These are phyloP conservation scores for Xylaria telfairii DNA, from an alignment of 495 filamentous ascomycete species.

Conservation along the genomic window DNA sequence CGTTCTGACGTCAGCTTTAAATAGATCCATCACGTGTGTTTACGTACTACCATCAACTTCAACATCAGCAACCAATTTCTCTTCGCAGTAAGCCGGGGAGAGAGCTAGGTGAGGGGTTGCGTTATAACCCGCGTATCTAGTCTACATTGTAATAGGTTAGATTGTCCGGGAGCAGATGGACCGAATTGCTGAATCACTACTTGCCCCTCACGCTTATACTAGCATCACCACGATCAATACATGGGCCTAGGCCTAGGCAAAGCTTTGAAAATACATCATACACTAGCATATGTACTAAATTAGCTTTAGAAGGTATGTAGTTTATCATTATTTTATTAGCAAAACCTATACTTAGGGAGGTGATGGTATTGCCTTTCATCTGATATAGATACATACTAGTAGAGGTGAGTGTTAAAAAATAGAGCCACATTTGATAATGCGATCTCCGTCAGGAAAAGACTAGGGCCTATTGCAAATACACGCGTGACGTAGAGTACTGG, in stretches of 20 bases:
- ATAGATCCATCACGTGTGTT: background rate
- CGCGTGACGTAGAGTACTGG: background rate
- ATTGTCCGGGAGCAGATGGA: background rate
- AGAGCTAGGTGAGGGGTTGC: background rate
- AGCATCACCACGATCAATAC: background rate
- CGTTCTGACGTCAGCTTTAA: constrained; percentile 12
- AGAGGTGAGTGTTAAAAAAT: background rate
- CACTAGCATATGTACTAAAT: background rate
- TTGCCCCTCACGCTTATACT: background rate
- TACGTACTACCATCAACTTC: background rate
- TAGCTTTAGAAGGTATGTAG: background rate
- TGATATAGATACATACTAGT: background rate
- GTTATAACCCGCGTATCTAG: background rate
- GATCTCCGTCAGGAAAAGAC: background rate
- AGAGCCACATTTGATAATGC: background rate
- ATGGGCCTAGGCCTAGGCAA: background rate
- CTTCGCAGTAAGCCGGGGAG: background rate
- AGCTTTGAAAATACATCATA: background rate
- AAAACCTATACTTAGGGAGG: background rate
- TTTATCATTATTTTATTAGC: background rate
- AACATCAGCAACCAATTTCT: background rate
- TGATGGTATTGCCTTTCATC: background rate
- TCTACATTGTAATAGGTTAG: background rate
- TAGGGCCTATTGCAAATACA: background rate
- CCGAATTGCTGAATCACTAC: background rate